phyloP scores from a whole-genome alignment of 257 asterid genomes.

The Solanum virginianum region DNA sequence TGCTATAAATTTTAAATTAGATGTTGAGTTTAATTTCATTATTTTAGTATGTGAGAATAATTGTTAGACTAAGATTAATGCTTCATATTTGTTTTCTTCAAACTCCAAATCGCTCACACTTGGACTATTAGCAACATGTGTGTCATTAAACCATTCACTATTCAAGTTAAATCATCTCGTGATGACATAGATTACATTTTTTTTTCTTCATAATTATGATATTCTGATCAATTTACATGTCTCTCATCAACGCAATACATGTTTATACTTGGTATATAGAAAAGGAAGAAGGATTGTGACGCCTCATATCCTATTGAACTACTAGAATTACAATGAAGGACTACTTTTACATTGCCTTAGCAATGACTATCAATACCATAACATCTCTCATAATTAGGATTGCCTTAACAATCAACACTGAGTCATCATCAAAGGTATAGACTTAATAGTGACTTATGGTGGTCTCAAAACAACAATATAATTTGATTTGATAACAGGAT shows the following conservation, averaged over 20 bases:
- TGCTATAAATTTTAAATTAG: neutral
- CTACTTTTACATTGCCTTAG: neutral
- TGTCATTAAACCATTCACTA: too few species aligned
- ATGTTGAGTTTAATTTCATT: neutral
- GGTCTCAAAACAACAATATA: too few species aligned
- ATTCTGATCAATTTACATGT: too few species aligned
- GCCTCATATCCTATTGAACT: neutral
- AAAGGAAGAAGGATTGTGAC: neutral
- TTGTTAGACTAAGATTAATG: neutral
- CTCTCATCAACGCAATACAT: neutral
- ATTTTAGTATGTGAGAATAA: neutral
- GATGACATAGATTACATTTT: too few species aligned
- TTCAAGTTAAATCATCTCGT: too few species aligned
- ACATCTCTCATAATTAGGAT: too few species aligned
- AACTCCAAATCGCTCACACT: neutral
- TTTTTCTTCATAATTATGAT: too few species aligned
- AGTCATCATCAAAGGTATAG: neutral
- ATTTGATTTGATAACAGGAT: too few species aligned
- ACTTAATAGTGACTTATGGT: too few species aligned
- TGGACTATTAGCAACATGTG: too few species aligned
- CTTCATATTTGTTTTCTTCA: too few species aligned
- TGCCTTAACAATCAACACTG: neutral
- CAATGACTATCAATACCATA: too few species aligned
- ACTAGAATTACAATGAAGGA: neutral
- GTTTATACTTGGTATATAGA: neutral